phyloP scores from a whole-genome alignment of 306 rosid species.

The Myrica gale region DNA sequence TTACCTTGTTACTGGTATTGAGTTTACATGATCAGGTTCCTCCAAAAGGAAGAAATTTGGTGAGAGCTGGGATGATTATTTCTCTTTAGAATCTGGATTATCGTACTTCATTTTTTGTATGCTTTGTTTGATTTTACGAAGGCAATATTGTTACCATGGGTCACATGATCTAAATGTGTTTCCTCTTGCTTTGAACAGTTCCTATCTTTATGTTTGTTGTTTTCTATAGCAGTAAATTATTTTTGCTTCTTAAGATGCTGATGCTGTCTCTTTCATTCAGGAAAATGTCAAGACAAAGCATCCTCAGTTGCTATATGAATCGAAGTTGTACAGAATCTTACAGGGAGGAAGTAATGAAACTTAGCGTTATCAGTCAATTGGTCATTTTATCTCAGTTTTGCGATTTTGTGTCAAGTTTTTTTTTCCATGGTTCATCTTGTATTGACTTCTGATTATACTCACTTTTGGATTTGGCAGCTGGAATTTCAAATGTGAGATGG shows the following conservation, averaged over 20 bases:
- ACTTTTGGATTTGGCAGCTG: slow-evolving; percentile 60
- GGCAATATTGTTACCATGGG: neutral
- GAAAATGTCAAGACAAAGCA: slow-evolving; percentile 97
- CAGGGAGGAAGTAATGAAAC: slow-evolving; percentile 89
- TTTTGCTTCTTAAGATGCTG: neutral
- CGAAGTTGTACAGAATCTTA: slow-evolving; percentile 89
- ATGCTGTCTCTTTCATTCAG: slow-evolving; percentile 40
- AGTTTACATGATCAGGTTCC: neutral
- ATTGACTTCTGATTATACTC: slow-evolving; percentile 19
- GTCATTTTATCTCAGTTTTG: slow-evolving; percentile 11
- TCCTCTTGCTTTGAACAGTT: neutral
- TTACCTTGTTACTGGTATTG: neutral
- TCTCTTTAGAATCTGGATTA: neutral
- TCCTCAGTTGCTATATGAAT: slow-evolving; percentile 93
- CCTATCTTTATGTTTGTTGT: neutral
- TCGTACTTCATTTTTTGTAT: neutral
- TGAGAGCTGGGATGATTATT: neutral
- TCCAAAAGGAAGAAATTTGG: neutral
- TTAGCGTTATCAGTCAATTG: neutral
- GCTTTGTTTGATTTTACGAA: neutral
- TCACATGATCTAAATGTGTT: neutral
- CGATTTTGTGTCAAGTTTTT: neutral
- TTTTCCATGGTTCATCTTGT: neutral
- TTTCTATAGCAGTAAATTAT: neutral
- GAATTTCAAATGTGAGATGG: slow-evolving; percentile 91